phyloP scores from a whole-genome alignment of 495 filamentous ascomycete genomes.

The Penicillium desertorum region DNA sequence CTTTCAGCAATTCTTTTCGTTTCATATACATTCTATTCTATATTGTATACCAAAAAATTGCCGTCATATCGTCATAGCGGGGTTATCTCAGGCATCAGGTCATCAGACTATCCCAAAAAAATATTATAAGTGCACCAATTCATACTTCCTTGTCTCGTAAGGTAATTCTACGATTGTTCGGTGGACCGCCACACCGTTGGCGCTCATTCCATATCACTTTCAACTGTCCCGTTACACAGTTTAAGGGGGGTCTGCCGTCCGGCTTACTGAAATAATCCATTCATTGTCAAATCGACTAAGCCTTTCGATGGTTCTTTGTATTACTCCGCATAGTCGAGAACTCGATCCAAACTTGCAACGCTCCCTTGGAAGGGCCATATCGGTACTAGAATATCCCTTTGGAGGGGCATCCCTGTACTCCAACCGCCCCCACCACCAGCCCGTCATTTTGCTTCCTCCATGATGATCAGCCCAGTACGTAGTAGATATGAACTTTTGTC shows the following conservation, averaged over 20 bases:
- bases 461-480: slow-evolving; percentile 11
- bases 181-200: slow-evolving; percentile 12
- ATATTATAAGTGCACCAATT: slow-evolving; percentile 1
- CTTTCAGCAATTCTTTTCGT: not conserved
- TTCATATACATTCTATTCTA: not conserved
- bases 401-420: slow-evolving; percentile 10
- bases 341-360: not conserved
- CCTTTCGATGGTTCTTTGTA: not conserved
- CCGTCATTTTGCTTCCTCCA: slow-evolving; percentile 9
- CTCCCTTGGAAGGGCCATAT: slow-evolving; percentile 5
- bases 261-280: not conserved
- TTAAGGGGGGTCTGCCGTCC: slow-evolving; percentile 6
- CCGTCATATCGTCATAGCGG: slow-evolving; percentile 6
- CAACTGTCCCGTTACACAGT: slow-evolving; percentile 18
- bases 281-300: slow-evolving; percentile 6
- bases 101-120: slow-evolving; percentile 6
- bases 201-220: slow-evolving; percentile 7
- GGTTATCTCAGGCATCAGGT: slow-evolving; percentile 1
- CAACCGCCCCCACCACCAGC: slow-evolving; percentile 1
- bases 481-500: slow-evolving; percentile 6
- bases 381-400: slow-evolving; percentile 3
- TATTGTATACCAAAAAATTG: not conserved
- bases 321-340: slow-evolving; percentile 3
- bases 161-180: slow-evolving; percentile 12
- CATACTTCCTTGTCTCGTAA: slow-evolving; percentile 6